Percentiles rank a stretch among this genome's conserved stretches.
Evolutionary conservation across 441 rosid species (phyloP).

Genomic region (Erysimum pusillum): DNA sequence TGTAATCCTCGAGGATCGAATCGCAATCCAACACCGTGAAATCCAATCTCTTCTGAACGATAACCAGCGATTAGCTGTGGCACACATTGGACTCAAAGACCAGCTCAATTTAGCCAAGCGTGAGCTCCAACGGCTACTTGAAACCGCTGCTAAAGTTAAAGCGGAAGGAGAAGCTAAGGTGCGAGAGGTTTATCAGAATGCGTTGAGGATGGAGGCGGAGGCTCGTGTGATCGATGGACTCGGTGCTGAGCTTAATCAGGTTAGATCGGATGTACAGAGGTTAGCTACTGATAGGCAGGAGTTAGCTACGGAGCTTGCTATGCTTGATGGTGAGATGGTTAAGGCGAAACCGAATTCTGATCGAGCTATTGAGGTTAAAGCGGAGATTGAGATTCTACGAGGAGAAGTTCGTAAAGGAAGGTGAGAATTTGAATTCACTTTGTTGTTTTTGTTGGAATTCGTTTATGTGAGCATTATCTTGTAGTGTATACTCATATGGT

Average conservation of each 20-base stretch:
- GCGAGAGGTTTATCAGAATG: slow-evolving; percentile 69
- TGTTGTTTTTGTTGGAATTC: slow-evolving; percentile 1
- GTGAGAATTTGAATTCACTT: slow-evolving; percentile 46
- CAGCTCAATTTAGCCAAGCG: slow-evolving; percentile 67
- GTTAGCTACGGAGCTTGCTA: slow-evolving; percentile 55
- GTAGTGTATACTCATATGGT: not conserved
- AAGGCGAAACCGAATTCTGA: slow-evolving; percentile 61
- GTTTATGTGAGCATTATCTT: not conserved
- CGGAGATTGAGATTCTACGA: slow-evolving; percentile 61
- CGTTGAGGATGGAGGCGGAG: slow-evolving; percentile 75
- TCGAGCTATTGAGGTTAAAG: slow-evolving; percentile 49
- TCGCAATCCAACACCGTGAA: slow-evolving; percentile 71
- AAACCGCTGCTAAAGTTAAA: slow-evolving; percentile 59
- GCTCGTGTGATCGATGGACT: slow-evolving; percentile 60
- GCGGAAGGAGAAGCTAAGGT: slow-evolving; percentile 73
- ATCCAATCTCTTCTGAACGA: slow-evolving; percentile 74
- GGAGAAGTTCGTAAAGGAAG: slow-evolving; percentile 79
- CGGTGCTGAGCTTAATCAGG: slow-evolving; percentile 65
- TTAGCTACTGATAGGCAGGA: slow-evolving; percentile 55
- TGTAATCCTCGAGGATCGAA: slow-evolving; percentile 69
- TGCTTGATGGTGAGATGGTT: slow-evolving; percentile 54
- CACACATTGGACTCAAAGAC: slow-evolving; percentile 72
- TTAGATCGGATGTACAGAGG: slow-evolving; percentile 59
- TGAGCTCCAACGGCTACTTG: slow-evolving; percentile 58
- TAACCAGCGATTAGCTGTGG: slow-evolving; percentile 68